Conservation (phyloP, 345 rosid species). For the Aegle marmelos region DNA sequence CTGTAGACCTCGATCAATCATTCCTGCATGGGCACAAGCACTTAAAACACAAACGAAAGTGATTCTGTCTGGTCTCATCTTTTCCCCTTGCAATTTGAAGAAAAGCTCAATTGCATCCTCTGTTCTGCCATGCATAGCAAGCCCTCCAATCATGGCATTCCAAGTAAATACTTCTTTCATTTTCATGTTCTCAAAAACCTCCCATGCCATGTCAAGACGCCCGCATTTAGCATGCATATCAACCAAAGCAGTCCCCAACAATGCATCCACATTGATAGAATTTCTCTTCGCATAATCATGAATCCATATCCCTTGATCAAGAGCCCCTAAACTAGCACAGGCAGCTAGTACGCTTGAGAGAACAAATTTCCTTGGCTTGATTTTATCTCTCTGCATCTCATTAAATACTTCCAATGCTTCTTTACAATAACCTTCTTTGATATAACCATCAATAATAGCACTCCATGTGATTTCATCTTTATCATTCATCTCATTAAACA, state of each 20-base stretch:
- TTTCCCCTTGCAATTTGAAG: slow-evolving; percentile 29
- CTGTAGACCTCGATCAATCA: slow-evolving; percentile 29
- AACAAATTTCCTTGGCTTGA: slow-evolving; percentile 31
- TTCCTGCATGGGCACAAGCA: slow-evolving; percentile 45
- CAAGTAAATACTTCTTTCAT: slow-evolving; percentile 35
- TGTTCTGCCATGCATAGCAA: slow-evolving; percentile 43
- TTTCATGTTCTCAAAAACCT: slow-evolving; percentile 38
- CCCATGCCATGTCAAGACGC: slow-evolving; percentile 41
- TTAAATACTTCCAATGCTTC: slow-evolving; percentile 40
- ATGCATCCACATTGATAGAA: slow-evolving; percentile 23
- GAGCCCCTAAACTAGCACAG: slow-evolving; percentile 43
- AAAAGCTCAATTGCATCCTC: slow-evolving; percentile 42
- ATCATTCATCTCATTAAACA: slow-evolving; percentile 38
- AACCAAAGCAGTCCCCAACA: slow-evolving; percentile 40
- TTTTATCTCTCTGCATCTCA: slow-evolving; percentile 33
- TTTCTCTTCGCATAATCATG: slow-evolving; percentile 35
- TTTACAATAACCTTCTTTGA: slow-evolving; percentile 27
- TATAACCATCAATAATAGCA: slow-evolving; percentile 46
- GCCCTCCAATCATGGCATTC: slow-evolving; percentile 50
- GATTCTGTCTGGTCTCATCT: slow-evolving; percentile 32
- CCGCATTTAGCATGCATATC: slow-evolving; percentile 52
- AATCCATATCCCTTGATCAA: slow-evolving; percentile 48
- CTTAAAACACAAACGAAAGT: slow-evolving; percentile 35
- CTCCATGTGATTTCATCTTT: slow-evolving; percentile 53
- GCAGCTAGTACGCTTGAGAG: slow-evolving; percentile 36